phyloP scores from a whole-genome alignment of 495 filamentous ascomycete genomes.

The Aspergillus saccharolyticus region DNA sequence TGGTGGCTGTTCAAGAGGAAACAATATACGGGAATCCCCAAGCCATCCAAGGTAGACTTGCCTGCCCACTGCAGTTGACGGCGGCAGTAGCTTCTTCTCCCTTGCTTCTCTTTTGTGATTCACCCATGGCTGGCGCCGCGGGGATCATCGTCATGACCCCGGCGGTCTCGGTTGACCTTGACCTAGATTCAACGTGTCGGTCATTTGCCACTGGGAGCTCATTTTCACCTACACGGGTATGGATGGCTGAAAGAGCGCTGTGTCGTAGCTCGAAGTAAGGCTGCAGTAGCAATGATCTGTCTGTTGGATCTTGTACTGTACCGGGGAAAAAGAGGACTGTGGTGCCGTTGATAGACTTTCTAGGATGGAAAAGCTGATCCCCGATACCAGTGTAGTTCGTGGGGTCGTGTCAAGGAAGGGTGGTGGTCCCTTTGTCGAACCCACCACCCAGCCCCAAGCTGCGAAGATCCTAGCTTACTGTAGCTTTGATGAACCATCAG shows the following conservation, averaged over 20 bases:
- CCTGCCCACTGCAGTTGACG: neutral
- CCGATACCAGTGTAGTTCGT: too few relatives aligned
- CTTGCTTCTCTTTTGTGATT: neutral
- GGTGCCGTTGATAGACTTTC: neutral
- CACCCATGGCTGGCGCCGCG: neutral
- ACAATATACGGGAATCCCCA: too few relatives aligned
- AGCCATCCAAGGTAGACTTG: neutral
- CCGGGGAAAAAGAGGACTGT: too few relatives aligned
- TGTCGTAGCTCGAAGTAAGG: neutral
- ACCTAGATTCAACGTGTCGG: neutral
- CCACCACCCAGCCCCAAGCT: neutral
- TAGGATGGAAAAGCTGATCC: neutral
- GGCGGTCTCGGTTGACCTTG: neutral
- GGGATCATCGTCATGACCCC: neutral
- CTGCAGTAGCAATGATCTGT: too few relatives aligned
- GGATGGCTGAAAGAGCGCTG: neutral
- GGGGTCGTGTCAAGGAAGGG: too few relatives aligned
- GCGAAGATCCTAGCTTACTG: neutral
- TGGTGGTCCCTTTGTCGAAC: too few relatives aligned
- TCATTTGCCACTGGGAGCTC: neutral
- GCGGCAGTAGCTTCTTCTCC: neutral
- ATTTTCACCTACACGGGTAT: neutral
- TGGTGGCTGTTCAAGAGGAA: neutral
- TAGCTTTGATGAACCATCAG: neutral
- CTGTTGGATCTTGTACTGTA: too few relatives aligned